These are phyloP conservation scores for Rhizopus delemar DNA, from an alignment of 371 early-diverging fungal species.

Conservation along the genomic window DNA sequence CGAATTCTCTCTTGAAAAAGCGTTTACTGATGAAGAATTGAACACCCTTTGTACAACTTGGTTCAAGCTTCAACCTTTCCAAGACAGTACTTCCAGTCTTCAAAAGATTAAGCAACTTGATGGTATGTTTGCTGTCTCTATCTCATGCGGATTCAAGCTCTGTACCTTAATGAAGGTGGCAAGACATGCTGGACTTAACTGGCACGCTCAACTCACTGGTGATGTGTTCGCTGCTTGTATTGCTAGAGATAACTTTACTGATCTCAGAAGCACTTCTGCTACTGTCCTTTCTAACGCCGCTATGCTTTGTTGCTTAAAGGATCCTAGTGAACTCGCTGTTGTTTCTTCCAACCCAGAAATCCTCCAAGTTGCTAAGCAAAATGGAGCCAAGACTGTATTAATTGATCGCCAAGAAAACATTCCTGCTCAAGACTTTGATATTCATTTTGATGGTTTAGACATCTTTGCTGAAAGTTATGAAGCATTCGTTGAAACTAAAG, in stretches of 20 bases:
- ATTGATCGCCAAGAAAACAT: constrained; percentile 25
- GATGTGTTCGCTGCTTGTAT: constrained; percentile 37
- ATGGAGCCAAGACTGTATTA: constrained; percentile 38
- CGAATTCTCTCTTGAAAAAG: constrained; percentile 21
- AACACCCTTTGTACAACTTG: constrained; percentile 29
- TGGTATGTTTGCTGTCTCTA: constrained; percentile 36
- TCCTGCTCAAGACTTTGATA: constrained; percentile 22
- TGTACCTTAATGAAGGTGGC: constrained; percentile 45
- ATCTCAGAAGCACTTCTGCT: constrained; percentile 14
- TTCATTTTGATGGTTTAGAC: constrained; percentile 40
- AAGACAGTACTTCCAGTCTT: constrained; percentile 36
- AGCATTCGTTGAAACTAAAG: constrained; percentile 22
- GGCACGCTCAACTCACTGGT: constrained; percentile 47
- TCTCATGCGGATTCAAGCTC: constrained; percentile 39
- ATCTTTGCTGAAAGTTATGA: constrained; percentile 49
- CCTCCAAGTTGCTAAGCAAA: constrained; percentile 31
- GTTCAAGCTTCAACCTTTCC: constrained; percentile 32
- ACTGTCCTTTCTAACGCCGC: constrained; percentile 27
- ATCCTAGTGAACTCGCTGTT: constrained; percentile 36
- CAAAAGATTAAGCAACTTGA: constrained; percentile 39
- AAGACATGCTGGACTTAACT: constrained; percentile 42
- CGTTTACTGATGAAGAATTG: constrained; percentile 30
- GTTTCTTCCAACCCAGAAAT: constrained; percentile 39
- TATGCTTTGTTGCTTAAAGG: constrained; percentile 32
- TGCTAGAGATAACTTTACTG: constrained; percentile 13